These are phyloP conservation scores for Melastoma malabathricum DNA, from an alignment of 345 rosid species.

Conservation along the genomic window DNA sequence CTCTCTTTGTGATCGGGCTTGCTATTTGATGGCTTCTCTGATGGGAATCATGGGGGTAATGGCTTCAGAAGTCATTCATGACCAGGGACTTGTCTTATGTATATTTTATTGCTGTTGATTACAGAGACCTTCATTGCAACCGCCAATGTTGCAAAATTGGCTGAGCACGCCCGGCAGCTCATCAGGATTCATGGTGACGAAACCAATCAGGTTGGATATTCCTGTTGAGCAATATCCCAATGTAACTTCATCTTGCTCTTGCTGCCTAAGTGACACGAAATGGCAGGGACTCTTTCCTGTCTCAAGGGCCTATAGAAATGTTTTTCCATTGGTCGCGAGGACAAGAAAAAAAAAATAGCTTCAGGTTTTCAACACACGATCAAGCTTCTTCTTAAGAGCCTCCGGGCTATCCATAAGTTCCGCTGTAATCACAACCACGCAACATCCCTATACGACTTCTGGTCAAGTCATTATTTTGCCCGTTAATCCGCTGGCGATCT, in stretches of 20 bases:
- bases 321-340: no score
- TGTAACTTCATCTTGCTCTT: constrained; percentile 38
- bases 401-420: no score
- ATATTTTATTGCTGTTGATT: constrained; percentile 10
- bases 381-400: no score
- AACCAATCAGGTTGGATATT: constrained; percentile 83
- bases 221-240: constrained; percentile 77
- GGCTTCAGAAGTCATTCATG: constrained; percentile 5
- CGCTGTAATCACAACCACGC: no score
- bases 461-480: constrained; percentile 6
- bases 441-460: constrained; percentile 3
- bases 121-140: constrained; percentile 55
- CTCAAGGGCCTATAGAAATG: no score
- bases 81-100: neutral
- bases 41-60: neutral
- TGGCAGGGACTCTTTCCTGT: no score
- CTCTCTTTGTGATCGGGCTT: neutral
- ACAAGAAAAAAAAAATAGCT: no score
- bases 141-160: constrained; percentile 69
- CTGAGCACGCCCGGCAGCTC: constrained; percentile 58
- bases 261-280: no score
- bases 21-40: no score
- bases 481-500: constrained; percentile 1
- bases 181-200: constrained; percentile 80
- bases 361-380: no score